A percentile compares a stretch with the other conserved stretches of the same genome.
Conservation (phyloP, 305 asterid genomes). For the Solanum hybrid region DNA sequence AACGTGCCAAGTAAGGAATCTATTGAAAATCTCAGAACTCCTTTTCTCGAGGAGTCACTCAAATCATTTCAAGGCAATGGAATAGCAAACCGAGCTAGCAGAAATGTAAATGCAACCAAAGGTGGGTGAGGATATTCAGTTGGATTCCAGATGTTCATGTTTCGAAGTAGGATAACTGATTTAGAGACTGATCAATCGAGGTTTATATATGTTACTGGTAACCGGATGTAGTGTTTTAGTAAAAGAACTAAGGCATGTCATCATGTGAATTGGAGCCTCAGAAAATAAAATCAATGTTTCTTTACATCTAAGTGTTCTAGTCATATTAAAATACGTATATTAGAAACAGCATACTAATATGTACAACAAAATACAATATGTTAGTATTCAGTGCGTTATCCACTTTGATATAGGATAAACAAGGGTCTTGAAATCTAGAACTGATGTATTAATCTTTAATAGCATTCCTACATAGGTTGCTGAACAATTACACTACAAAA, state of each 20-base stretch:
- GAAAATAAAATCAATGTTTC: neutral
- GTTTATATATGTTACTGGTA: neutral
- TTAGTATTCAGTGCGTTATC: neutral
- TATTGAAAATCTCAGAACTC: constrained; percentile 8
- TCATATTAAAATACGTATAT: neutral
- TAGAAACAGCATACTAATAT: neutral
- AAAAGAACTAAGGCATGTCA: neutral
- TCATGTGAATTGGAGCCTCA: neutral
- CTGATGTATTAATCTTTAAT: neutral
- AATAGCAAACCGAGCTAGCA: neutral
- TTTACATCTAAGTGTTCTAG: neutral
- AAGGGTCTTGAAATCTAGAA: neutral
- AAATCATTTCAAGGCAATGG: constrained; percentile 2
- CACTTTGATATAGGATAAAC: neutral
- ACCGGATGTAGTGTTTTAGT: neutral
- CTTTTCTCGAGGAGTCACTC: constrained; percentile 4
- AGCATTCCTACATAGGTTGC: neutral
- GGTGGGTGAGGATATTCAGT: neutral
- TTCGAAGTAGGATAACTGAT: neutral
- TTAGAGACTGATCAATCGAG: neutral
- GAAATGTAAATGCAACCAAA: neutral
- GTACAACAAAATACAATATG: neutral
- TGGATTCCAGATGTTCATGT: neutral
- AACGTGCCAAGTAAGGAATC: constrained; percentile 8
- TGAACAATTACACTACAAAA: neutral